Percentiles rank a stretch among this genome's conserved stretches.
phyloP scores from a whole-genome alignment of 352 stramenopile species.

The Phytophthora pinifolia region DNA sequence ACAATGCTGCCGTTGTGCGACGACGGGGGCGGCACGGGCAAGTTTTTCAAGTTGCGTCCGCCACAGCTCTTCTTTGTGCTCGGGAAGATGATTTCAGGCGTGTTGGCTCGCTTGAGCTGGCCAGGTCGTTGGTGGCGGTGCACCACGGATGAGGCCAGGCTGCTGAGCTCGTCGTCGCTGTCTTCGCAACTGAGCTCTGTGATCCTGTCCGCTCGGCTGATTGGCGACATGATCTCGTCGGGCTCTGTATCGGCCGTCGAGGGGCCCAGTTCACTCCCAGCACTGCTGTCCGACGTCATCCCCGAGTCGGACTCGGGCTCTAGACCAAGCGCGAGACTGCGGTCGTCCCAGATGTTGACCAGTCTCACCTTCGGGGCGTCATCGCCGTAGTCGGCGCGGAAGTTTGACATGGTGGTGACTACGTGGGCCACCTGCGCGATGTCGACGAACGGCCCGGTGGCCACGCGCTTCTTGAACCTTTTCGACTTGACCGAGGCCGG shows the following conservation, averaged over 20 bases:
- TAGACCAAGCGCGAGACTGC: slow-evolving; percentile 26
- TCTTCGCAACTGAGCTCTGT: slow-evolving; percentile 49
- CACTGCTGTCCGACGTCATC: slow-evolving; percentile 8
- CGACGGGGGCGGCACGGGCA: slow-evolving; percentile 48
- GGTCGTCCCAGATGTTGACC: slow-evolving; percentile 64
- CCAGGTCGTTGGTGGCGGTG: slow-evolving; percentile 17
- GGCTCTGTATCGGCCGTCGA: slow-evolving; percentile 37
- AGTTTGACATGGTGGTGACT: slow-evolving; percentile 66
- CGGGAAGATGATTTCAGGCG: slow-evolving; percentile 33
- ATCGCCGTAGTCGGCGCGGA: slow-evolving; percentile 64
- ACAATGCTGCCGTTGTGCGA: slow-evolving; percentile 60
- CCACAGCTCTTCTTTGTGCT: slow-evolving; percentile 15
- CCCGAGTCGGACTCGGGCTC: slow-evolving; percentile 8
- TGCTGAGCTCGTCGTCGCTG: slow-evolving; percentile 36
- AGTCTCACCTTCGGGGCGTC: slow-evolving; percentile 19
- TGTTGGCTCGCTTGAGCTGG: slow-evolving; percentile 32
- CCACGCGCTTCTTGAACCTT: slow-evolving; percentile 40
- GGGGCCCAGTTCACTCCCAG: slow-evolving; percentile 19
- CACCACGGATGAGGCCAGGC: slow-evolving; percentile 18
- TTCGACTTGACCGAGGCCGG: slow-evolving; percentile 22
- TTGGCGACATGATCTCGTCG: slow-evolving; percentile 48
- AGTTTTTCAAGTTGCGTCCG: slow-evolving; percentile 27
- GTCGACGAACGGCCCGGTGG: slow-evolving; percentile 47
- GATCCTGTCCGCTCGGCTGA: slow-evolving; percentile 43
- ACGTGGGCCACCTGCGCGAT: slow-evolving; percentile 76